Percentiles rank a stretch among this genome's conserved stretches.
Evolutionary conservation across 768 basidiomycete genomes (phyloP).

Genomic region (Inosperma sp.): DNA sequence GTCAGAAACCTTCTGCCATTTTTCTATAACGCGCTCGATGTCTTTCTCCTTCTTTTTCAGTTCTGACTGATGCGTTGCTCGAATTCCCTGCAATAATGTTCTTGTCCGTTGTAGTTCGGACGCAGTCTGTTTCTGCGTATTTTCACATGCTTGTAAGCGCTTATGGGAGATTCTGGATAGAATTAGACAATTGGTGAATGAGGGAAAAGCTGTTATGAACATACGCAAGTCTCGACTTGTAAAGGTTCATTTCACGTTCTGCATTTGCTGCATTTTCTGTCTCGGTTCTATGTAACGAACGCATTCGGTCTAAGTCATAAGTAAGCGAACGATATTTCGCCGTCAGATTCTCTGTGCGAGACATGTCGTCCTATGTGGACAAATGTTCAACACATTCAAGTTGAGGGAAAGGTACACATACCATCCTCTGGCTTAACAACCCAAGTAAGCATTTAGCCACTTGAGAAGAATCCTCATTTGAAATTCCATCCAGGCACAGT

Average conservation of each 20-base stretch:
- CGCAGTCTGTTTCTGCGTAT: constrained; percentile 64
- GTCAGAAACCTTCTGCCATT: constrained; percentile 69
- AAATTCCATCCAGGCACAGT: constrained; percentile 61
- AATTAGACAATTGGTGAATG: constrained; percentile 6
- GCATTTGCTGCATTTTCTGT: constrained; percentile 63
- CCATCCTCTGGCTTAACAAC: constrained; percentile 73
- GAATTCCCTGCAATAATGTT: constrained; percentile 59
- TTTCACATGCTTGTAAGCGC: constrained; percentile 54
- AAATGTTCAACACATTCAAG: neutral
- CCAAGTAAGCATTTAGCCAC: constrained; percentile 71
- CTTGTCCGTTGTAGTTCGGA: constrained; percentile 71
- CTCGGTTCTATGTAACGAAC: constrained; percentile 55
- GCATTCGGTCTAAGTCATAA: constrained; percentile 77
- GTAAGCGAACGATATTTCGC: constrained; percentile 71
- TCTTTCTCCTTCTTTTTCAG: constrained; percentile 81
- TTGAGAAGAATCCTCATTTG: constrained; percentile 48
- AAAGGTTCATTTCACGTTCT: constrained; percentile 71
- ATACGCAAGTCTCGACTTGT: constrained; percentile 69
- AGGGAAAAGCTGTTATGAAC: constrained; percentile 27
- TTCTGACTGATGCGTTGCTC: constrained; percentile 65
- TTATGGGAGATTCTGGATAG: constrained; percentile 46
- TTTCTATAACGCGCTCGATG: constrained; percentile 66
- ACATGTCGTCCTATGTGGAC: constrained; percentile 58
- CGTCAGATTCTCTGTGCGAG: constrained; percentile 67
- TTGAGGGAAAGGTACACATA: constrained; percentile 34